Conservation (phyloP, 306 rosid species). For the Corylus heterophylla region DNA sequence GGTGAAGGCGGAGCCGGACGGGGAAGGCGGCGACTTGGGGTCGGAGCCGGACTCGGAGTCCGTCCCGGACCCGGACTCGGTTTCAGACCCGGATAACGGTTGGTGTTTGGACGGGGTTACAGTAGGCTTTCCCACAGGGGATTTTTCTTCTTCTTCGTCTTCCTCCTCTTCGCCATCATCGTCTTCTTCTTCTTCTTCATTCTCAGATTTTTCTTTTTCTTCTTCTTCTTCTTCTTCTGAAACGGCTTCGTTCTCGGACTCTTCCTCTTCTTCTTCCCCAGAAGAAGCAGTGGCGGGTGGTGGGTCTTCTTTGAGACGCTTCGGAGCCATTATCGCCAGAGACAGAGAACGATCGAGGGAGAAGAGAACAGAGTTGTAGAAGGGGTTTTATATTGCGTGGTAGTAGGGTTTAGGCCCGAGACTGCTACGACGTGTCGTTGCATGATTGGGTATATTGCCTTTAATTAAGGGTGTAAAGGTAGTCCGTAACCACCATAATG, state of each 20-base stretch:
- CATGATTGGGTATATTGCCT: neutral
- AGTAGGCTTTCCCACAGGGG: neutral
- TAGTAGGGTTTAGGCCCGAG: slow-evolving; percentile 10
- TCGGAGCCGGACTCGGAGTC: slow-evolving; percentile 51
- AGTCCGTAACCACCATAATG: accelerated
- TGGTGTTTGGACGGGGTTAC: neutral
- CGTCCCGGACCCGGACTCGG: slow-evolving; percentile 23
- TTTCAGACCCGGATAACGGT: neutral
- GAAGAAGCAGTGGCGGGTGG: slow-evolving; percentile 30
- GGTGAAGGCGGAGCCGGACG: slow-evolving; percentile 49
- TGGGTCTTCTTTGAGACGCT: slow-evolving; percentile 32
- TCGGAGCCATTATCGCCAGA: slow-evolving; percentile 35
- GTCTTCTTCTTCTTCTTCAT: slow-evolving; percentile 3
- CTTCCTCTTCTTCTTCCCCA: slow-evolving; percentile 30
- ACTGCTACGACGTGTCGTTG: neutral
- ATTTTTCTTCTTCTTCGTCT: neutral
- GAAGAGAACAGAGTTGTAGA: neutral
- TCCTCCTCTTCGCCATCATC: neutral
- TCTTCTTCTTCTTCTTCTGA: slow-evolving; percentile 25
- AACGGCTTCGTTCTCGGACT: slow-evolving; percentile 20
- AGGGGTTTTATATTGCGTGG: neutral
- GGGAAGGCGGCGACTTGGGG: slow-evolving; percentile 35
- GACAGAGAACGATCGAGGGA: too few species aligned
- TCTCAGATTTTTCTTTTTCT: slow-evolving; percentile 16
- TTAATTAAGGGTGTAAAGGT: too few species aligned